phyloP scores from a whole-genome alignment of 208 protist species.

The Crithidia bombi region DNA sequence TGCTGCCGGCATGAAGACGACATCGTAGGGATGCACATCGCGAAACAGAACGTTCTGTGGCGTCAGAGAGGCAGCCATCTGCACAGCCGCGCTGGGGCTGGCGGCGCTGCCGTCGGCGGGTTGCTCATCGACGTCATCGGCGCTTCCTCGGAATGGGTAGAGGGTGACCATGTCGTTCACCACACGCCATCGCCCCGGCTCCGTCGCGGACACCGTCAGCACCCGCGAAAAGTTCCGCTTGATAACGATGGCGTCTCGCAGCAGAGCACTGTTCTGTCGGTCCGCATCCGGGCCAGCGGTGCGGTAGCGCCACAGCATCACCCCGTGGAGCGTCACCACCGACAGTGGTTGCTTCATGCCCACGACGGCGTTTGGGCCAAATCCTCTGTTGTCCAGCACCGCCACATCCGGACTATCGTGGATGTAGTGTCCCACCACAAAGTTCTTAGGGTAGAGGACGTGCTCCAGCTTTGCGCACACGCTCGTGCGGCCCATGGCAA shows the following conservation, averaged over 20 bases:
- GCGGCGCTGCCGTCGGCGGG: neutral
- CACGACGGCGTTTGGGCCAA: slow-evolving; percentile 39
- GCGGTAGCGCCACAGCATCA: slow-evolving; percentile 78
- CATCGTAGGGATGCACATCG: slow-evolving; percentile 61
- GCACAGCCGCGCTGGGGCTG: neutral
- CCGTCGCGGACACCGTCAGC: slow-evolving; percentile 48
- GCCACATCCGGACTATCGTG: slow-evolving; percentile 66
- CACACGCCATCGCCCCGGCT: slow-evolving; percentile 69
- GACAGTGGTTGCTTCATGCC: slow-evolving; percentile 71
- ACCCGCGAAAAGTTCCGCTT: slow-evolving; percentile 82
- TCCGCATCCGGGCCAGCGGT: slow-evolving; percentile 32
- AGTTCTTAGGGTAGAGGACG: slow-evolving; percentile 81
- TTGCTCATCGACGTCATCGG: slow-evolving; percentile 7
- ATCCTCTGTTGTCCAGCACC: slow-evolving; percentile 76
- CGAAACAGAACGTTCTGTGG: slow-evolving; percentile 41
- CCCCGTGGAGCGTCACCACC: slow-evolving; percentile 80
- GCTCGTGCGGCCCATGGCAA: slow-evolving; percentile 76
- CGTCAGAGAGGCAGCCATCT: slow-evolving; percentile 17
- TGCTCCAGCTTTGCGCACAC: slow-evolving; percentile 85
- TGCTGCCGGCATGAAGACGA: slow-evolving; percentile 66
- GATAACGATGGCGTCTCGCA: slow-evolving; percentile 54
- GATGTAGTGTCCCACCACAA: slow-evolving; percentile 68
- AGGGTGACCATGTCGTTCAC: slow-evolving; percentile 86
- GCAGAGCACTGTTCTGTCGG: slow-evolving; percentile 12
- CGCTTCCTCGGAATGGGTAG: slow-evolving; percentile 53